Evolutionary conservation across 2,329 filamentous ascomycete species (phyloP).

Genomic region (Microascus cirrosus): DNA sequence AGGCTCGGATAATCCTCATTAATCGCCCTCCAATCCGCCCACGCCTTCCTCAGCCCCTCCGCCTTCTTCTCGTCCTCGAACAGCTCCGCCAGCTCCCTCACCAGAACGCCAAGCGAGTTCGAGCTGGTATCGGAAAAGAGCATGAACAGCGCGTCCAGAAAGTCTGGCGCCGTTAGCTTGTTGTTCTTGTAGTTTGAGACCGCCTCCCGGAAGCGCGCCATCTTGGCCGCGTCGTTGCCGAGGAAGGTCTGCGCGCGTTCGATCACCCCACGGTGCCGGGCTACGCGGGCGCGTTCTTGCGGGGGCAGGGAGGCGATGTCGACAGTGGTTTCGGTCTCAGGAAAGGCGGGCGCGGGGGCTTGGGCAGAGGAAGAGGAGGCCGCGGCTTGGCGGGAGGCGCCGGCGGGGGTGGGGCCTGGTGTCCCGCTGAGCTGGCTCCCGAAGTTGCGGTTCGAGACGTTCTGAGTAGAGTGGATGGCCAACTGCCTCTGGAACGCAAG

Average conservation of each 20-base stretch:
- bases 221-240: slow-evolving; percentile 62
- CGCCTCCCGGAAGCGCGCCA: slow-evolving; percentile 65
- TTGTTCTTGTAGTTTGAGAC: slow-evolving; percentile 70
- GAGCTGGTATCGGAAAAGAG: slow-evolving; percentile 71
- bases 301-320: slow-evolving; percentile 36
- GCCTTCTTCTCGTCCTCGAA: slow-evolving; percentile 75
- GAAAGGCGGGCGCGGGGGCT: slow-evolving; percentile 10
- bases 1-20: slow-evolving; percentile 92
- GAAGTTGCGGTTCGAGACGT: slow-evolving; percentile 68
- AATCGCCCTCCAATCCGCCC: slow-evolving; percentile 92
- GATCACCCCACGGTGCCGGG: slow-evolving; percentile 75
- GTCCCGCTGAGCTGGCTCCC: slow-evolving; percentile 62
- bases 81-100: slow-evolving; percentile 85
- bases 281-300: slow-evolving; percentile 68
- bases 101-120: slow-evolving; percentile 72
- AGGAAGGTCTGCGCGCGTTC: slow-evolving; percentile 77
- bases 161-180: slow-evolving; percentile 57
- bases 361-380: slow-evolving; percentile 9
- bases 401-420: slow-evolving; percentile 12
- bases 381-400: slow-evolving; percentile 4
- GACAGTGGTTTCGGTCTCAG: slow-evolving; percentile 8
- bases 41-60: slow-evolving; percentile 65
- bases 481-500: slow-evolving; percentile 85
- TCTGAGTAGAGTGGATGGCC: slow-evolving; percentile 57
- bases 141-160: slow-evolving; percentile 80